phyloP scores from a whole-genome alignment of 2,329 filamentous ascomycete species.

The Raffaelea deltoideospora region DNA sequence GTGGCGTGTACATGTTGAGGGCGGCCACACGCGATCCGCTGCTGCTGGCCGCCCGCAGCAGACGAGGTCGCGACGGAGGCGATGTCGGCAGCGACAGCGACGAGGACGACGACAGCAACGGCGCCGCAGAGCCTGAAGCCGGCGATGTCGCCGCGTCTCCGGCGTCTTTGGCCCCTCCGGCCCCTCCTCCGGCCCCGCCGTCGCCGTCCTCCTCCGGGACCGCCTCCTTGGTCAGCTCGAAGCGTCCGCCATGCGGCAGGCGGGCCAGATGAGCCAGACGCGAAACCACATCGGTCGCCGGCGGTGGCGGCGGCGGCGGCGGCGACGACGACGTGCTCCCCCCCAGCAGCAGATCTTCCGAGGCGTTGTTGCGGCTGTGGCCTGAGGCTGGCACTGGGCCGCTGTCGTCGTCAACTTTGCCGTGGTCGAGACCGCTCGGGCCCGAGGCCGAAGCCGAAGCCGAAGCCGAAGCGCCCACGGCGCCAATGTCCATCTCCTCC shows the following conservation, averaged over 20 bases:
- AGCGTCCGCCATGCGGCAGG: conserved; percentile 60
- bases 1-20: conserved; percentile 27
- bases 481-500: conserved; percentile 87
- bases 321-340: conserved; percentile 40
- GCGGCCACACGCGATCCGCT: conserved; percentile 14
- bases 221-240: conserved; percentile 42
- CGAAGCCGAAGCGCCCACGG: not conserved
- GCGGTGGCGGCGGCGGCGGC: conserved; percentile 23
- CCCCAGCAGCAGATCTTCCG: conserved; percentile 54
- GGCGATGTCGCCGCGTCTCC: not conserved
- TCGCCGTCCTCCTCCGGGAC: conserved; percentile 24
- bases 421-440: too few species aligned
- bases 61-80: conserved; percentile 7
- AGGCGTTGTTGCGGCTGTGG: conserved; percentile 16
- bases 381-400: not conserved
- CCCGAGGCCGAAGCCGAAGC: too few species aligned
- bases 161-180: not conserved
- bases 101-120: conserved; percentile 8
- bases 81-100: conserved; percentile 10
- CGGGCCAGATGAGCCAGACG: not conserved
- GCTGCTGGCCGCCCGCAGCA: not conserved
- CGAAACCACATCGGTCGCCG: too few species aligned
- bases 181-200: not conserved
- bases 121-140: conserved; percentile 1
- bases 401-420: not conserved